Evolutionary conservation across 1,284 basidiomycete species (phyloP).

Genomic region (Takashimella tepidaria): DNA sequence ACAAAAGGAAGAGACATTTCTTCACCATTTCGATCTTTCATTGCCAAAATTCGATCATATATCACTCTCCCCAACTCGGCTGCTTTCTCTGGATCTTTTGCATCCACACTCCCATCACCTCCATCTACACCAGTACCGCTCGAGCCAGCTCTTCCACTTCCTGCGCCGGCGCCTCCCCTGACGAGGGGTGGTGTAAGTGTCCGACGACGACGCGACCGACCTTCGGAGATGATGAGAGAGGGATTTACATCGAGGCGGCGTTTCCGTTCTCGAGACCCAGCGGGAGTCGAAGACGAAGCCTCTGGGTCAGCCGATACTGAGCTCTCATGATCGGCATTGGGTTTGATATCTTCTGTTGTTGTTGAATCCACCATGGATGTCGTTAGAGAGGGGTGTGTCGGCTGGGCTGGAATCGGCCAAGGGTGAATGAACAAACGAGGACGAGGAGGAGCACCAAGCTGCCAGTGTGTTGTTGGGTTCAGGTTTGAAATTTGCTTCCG

Average conservation of each 20-base stretch:
- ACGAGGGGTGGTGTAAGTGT: conserved; percentile 7
- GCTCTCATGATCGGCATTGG: background rate
- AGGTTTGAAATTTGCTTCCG: background rate
- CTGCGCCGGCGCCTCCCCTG: background rate
- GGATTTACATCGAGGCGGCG: conserved; percentile 21
- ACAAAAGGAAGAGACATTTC: conserved; percentile 38
- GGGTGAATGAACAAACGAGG: background rate
- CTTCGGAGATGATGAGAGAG: conserved; percentile 13
- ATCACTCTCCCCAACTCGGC: conserved; percentile 30
- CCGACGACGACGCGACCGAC: conserved; percentile 16
- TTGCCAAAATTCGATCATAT: conserved; percentile 31
- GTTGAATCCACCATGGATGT: too few species aligned
- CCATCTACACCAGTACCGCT: too few species aligned
- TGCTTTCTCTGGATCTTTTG: conserved; percentile 35
- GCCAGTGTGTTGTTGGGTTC: too few species aligned
- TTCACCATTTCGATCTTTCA: conserved; percentile 31
- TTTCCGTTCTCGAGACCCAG: conserved; percentile 5
- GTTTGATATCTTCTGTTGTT: background rate
- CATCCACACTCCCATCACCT: conserved; percentile 17
- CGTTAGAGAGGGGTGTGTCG: too few species aligned
- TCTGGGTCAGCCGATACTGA: background rate
- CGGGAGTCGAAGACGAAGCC: background rate
- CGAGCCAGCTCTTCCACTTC: conserved; percentile 1
- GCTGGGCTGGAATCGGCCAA: too few species aligned
- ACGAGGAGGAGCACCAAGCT: too few species aligned